These are phyloP conservation scores for Carpinus fangiana DNA, from an alignment of 306 rosid genomes.

Conservation along the genomic window DNA sequence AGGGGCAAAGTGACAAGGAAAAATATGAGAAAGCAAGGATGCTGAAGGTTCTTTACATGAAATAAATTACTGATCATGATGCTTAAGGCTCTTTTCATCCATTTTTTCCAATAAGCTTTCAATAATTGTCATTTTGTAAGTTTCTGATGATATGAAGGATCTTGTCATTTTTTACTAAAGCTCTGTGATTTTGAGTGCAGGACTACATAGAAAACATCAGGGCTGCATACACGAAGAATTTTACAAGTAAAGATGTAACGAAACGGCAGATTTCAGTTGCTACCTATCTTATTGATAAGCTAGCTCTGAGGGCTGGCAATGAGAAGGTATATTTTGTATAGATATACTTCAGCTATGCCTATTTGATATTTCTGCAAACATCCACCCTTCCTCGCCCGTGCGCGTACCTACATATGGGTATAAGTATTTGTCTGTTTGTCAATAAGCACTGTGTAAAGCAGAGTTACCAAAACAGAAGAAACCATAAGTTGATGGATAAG, in stretches of 20 bases:
- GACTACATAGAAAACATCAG: slow-evolving; percentile 80
- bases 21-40: slow-evolving; percentile 97
- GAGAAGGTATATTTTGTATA: slow-evolving; percentile 67
- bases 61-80: slow-evolving; percentile 5
- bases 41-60: slow-evolving; percentile 64
- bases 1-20: slow-evolving; percentile 98
- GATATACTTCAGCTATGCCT: neutral
- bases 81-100: neutral
- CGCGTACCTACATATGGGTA: too few species aligned
- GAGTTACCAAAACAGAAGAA: neutral
- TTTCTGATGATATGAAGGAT: slow-evolving; percentile 18
- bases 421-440: neutral
- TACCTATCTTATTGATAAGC: slow-evolving; percentile 94
- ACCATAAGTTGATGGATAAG: neutral
- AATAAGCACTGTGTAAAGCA: neutral
- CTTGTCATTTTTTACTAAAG: slow-evolving; percentile 9
- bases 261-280: slow-evolving; percentile 94
- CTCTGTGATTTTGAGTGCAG: slow-evolving; percentile 50
- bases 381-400: neutral
- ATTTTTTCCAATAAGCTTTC: slow-evolving; percentile 21
- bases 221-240: slow-evolving; percentile 78
- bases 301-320: slow-evolving; percentile 99
- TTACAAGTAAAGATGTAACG: slow-evolving; percentile 69
- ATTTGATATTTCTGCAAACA: slow-evolving; percentile 11
- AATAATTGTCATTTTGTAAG: slow-evolving; percentile 1